Evolutionary conservation across 192 early-diverging fungal species (phyloP), one percentile per base, ranked within the genome.

Genomic region (Entomortierella lignicola): DNA sequence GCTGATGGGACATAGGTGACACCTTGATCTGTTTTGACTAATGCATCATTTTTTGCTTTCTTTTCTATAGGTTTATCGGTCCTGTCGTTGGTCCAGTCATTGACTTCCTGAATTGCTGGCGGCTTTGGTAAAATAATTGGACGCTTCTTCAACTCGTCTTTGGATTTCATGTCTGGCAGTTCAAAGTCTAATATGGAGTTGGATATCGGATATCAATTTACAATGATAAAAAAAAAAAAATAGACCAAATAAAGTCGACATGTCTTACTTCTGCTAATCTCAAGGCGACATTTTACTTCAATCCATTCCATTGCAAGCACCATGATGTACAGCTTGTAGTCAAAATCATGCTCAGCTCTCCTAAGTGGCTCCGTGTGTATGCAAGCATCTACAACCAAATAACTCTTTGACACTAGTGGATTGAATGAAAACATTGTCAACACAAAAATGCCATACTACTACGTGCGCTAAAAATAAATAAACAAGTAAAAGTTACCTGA

Each of bases 301-400:
- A 91, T 72, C 83, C 87, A 86, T 58, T 91, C 88, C 68, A 94
- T 70, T 0, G 89, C 74, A 12, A 94, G 69, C 67, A 91, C 91
- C 32, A 90, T 81, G 37, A 94, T 72, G 77, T 92, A 94, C 18
- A 90, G 60, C 51, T 88, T 84, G 68, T 83, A 94, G 62, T 92
- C 90, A 18, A 73, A 59, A 41, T 94, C 92, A 43, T 70, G 69
- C 34, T 73, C 69, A 20, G 88, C 60, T 56, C 93, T 87, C 39
- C 81, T 61, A 31, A 83, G 83, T 21, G 88, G 81, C 12, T 85
- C 67, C 2, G 86, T 82, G 66, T 94, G 81, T 30, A 94, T 77
- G 56, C 90, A 91, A 17, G 90, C 90, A 77, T 94, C 92, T 59
- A 90, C 85, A 5, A 92, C 90, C 7, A 91, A 59, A 57, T 85